Evolutionary conservation across 331 rosid genomes (phyloP), one percentile per base, ranked within the genome.

Genomic region (Quercus tomentella): DNA sequence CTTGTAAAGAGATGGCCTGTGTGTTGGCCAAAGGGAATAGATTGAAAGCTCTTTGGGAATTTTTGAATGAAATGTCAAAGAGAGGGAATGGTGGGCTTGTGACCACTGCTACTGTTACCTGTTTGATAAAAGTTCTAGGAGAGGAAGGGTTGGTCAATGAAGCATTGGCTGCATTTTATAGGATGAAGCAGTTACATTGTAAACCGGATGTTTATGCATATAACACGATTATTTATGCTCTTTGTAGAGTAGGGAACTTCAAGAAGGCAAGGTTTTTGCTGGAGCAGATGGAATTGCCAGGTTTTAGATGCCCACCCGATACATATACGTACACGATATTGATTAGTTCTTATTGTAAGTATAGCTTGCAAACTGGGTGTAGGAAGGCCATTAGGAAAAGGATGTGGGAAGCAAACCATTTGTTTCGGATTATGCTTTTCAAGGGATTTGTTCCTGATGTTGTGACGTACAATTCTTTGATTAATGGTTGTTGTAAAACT

Each of bases 201-300:
- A 86, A 70, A 45, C 97, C 92, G 0, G 99, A 92, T 68, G 89
- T 89, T 10, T 89, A 81, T 35, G 89, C 97, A 11, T 90, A 90
- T 61, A 95, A 93, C 55, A 81, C 93, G 0, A 70, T 88, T 30
- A 90, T 95, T 23, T 56, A 81, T 73, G 97, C 92, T 18, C 90
- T 91, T 35, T 92, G 97, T 57, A 79, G 89, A 57, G 87, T 91
- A 73, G 97, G 96, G 56, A 88, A 87, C 56, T 93, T 92, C 76
- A 79, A 77, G 22, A 91, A 88, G 82, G 97, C 99, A 0, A 85
- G 90, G 77, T 85, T 82, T 69, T 70, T 95, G 80, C 77, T 95
- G 78, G 90, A 95, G 84, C 96, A 91, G 73, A 95, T 95, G 99
- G 97, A 91, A 81, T 77, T 95, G 16, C 97, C 96, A 0, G 99